Base-by-base conservation (phyloP, 768 basidiomycete species). In the Trametopsis cervina region DNA sequence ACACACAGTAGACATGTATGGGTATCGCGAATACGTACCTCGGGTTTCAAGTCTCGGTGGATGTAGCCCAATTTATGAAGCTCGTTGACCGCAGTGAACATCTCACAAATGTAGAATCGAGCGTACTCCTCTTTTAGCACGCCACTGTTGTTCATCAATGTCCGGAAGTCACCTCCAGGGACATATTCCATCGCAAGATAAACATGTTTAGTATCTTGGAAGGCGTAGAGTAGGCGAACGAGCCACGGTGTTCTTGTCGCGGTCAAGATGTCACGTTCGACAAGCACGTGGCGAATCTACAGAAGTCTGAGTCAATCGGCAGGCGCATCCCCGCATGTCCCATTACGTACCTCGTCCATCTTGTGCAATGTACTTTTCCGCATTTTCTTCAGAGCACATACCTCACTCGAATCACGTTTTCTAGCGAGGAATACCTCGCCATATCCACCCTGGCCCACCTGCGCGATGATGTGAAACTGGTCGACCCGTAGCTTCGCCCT, bases 151-250 rank as follows among this genome's bases (percentile, higher is more conserved):
- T 97, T 99, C 33, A 99, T 76, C 33, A 99, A 77, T 0, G 96
- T 99, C 15, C 96, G 80, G 72, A 99, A 99, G 63, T 99, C 96
- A 42, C 96, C 96, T 18, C 96, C 96, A 0, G 94, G 93, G 15
- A 98, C 94, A 63, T 96, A 98, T 73, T 98, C 94, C 95, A 98
- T 98, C 1, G 95, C 95, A 40, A 98, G 85, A 62, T 94, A 98
- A 15, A 98, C 92, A 57, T 88, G 75, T 47, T 86, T 75, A 0
- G 80, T 71, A 60, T 99, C 95, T 66, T 99, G 96, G 69, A 99
- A 99, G 2, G 96, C 96, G 61, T 99, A 99, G 3, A 99, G 70
- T 6, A 99, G 72, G 21, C 85, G 75, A 40, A 98, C 96, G 49
- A 99, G 77, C 96, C 96, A 99, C 1, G 95, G 91, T 0, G 93